phyloP scores from a whole-genome alignment of 1,139 yeast species.

The Nakaseomyces uthaithaninus region DNA sequence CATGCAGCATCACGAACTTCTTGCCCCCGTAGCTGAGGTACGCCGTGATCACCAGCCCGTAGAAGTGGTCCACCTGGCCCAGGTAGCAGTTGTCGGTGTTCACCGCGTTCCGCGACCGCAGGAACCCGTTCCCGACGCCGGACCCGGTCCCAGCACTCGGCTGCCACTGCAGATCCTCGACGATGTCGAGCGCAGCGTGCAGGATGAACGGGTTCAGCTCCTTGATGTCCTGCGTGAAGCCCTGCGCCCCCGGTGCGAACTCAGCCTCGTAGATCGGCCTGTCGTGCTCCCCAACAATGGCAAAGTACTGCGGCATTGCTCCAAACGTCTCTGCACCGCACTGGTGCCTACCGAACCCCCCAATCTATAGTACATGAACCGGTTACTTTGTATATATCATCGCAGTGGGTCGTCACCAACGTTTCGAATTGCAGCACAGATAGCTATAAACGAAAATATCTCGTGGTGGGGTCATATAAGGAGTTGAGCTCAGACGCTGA shows the following conservation, averaged over 20 bases:
- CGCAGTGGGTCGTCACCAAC: no score
- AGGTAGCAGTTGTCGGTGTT: slow-evolving; percentile 41
- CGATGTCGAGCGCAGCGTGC: slow-evolving; percentile 79
- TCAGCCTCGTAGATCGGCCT: slow-evolving; percentile 83
- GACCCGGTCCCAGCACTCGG: slow-evolving; percentile 37
- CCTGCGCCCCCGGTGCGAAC: slow-evolving; percentile 37
- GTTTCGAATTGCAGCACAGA: no score
- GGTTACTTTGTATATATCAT: no score
- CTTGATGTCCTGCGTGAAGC: slow-evolving; percentile 60
- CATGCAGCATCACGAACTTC: slow-evolving; percentile 73
- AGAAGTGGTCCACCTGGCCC: slow-evolving; percentile 77
- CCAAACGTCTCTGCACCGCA: no score
- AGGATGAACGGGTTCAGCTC: slow-evolving; percentile 83
- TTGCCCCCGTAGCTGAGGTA: slow-evolving; percentile 84
- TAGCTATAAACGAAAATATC: no score
- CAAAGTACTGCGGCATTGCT: slow-evolving; percentile 71
- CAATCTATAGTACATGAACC: no score
- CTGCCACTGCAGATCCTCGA: slow-evolving; percentile 85
- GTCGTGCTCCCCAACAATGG: slow-evolving; percentile 82
- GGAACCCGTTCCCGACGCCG: slow-evolving; percentile 15
- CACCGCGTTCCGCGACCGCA: slow-evolving; percentile 22
- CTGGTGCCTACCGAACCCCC: no score
- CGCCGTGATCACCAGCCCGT: slow-evolving; percentile 72
- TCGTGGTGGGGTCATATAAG: no score
- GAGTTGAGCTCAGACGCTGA: no score